Conservation (phyloP, 2,329 filamentous ascomycete species). For the Diplodia scrobiculata region DNA sequence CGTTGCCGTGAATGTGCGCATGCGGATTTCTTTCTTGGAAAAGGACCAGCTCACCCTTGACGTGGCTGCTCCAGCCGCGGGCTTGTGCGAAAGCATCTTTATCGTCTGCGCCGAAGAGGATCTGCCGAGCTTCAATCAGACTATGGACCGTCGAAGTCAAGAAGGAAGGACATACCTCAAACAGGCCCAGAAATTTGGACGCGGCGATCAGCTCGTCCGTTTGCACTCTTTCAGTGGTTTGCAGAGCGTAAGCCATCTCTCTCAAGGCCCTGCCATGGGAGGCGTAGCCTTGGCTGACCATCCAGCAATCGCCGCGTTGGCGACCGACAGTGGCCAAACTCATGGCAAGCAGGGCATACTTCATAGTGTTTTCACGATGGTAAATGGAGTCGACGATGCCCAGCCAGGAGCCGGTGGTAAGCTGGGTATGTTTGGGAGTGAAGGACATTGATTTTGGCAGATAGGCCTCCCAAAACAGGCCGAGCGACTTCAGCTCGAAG, state of each 20-base stretch:
- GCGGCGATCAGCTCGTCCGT: slow-evolving; percentile 38
- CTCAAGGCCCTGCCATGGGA: slow-evolving; percentile 37
- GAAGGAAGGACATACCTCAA: slow-evolving; percentile 29
- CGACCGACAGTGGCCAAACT: slow-evolving; percentile 36
- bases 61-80: slow-evolving; percentile 38
- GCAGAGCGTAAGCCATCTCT: slow-evolving; percentile 35
- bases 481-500: slow-evolving; percentile 35
- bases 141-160: background rate
- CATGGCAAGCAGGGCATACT: slow-evolving; percentile 36
- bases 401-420: slow-evolving; percentile 12
- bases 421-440: background rate
- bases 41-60: slow-evolving; percentile 37
- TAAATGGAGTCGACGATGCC: slow-evolving; percentile 33
- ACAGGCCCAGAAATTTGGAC: slow-evolving; percentile 33
- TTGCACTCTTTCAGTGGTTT: slow-evolving; percentile 30
- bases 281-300: slow-evolving; percentile 34
- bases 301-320: slow-evolving; percentile 30
- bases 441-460: slow-evolving; percentile 25
- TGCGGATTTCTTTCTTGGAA: slow-evolving; percentile 34
- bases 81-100: slow-evolving; percentile 33
- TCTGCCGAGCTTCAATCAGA: slow-evolving; percentile 21
- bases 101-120: slow-evolving; percentile 35
- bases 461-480: slow-evolving; percentile 36
- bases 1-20: slow-evolving; percentile 31
- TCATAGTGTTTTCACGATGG: slow-evolving; percentile 36